Evolutionary conservation across 1,139 yeast genomes (phyloP).

Genomic region (Neolecta irregularis): DNA sequence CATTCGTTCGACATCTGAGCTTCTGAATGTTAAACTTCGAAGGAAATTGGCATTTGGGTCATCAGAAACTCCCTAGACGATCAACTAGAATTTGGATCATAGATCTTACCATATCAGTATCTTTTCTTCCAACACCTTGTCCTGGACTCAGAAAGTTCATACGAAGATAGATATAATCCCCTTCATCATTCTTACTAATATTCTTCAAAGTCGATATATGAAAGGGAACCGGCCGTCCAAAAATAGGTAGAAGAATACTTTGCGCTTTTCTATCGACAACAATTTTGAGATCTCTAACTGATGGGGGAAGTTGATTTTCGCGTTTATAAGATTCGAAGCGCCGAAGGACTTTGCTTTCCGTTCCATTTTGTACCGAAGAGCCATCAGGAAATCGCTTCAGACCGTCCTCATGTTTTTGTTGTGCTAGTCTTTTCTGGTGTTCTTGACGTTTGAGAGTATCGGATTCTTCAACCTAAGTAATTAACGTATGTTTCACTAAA

Average conservation of each 20-base stretch:
- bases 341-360: slow-evolving; percentile 61
- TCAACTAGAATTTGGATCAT: neutral
- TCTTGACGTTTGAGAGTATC: slow-evolving; percentile 71
- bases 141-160: slow-evolving; percentile 92
- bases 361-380: slow-evolving; percentile 44
- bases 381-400: slow-evolving; percentile 20
- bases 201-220: slow-evolving; percentile 88
- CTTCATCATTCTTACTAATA: slow-evolving; percentile 92
- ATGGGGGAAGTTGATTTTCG: slow-evolving; percentile 76
- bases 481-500: neutral
- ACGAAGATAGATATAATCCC: slow-evolving; percentile 80
- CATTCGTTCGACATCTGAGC: slow-evolving; percentile 85
- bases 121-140: slow-evolving; percentile 48
- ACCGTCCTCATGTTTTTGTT: slow-evolving; percentile 17
- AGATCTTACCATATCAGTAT: slow-evolving; percentile 18
- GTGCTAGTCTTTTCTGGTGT: slow-evolving; percentile 46
- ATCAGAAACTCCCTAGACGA: slow-evolving; percentile 68
- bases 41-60: slow-evolving; percentile 78
- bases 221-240: slow-evolving; percentile 95
- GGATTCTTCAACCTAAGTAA: slow-evolving; percentile 39
- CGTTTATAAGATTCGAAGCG: slow-evolving; percentile 88
- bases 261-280: slow-evolving; percentile 80
- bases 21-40: slow-evolving; percentile 74
- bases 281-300: slow-evolving; percentile 68
- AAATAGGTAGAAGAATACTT: slow-evolving; percentile 77